Base-by-base conservation (phyloP, 257 asterid genomes). In the Verbascum thapsus region DNA sequence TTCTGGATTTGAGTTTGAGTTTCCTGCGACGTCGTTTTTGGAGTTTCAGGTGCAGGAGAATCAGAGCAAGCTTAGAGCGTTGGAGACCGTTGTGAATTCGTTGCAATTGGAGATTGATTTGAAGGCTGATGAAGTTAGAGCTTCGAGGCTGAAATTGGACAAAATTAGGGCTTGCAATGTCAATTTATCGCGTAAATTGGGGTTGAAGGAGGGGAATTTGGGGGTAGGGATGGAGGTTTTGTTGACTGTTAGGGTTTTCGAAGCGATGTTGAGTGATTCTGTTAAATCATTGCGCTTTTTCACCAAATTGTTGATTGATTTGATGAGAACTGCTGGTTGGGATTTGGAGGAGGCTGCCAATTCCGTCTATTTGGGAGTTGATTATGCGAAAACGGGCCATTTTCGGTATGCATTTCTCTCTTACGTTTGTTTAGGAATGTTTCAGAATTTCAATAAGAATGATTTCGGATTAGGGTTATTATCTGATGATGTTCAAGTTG, bases 41-140 rank as follows among this genome's bases (percentile, higher is more conserved):
- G 96, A 94, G 56, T 85, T 84, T 71, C 97, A 82, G 56, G 99
- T 90, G 69, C 99, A 87, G 80, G 97, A 94, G 95, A 86, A 90
- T 82, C 99, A 90, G 95, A 90, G 95, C 86, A 94, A 90, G 88
- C 96, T 94, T 58, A 84, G 99, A 79, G 81, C 81, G 64, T 61
- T 94, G 81, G 96, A 85, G 86, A 85, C 92, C 8, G 78, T 84
- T 53, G 98, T 90, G 76, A 94, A 94, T 43, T 80, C 86, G 10
- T 66, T 87, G 79, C 88, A 85, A 32, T 81, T 85, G 15, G 84
- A 78, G 80, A 87, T 90, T 67, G 99, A 94, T 55, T 72, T 53
- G 10, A 94, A 90, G 84, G 94, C 83, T 63, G 97, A 85, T 18
- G 88, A 94, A 67, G 94, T 90, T 7, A 80, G 71, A 55, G 63